Percentiles rank a stretch among this genome's conserved stretches.
These are phyloP conservation scores for Vigna unguiculata DNA, from an alignment of 306 rosid genomes.

Conservation along the genomic window DNA sequence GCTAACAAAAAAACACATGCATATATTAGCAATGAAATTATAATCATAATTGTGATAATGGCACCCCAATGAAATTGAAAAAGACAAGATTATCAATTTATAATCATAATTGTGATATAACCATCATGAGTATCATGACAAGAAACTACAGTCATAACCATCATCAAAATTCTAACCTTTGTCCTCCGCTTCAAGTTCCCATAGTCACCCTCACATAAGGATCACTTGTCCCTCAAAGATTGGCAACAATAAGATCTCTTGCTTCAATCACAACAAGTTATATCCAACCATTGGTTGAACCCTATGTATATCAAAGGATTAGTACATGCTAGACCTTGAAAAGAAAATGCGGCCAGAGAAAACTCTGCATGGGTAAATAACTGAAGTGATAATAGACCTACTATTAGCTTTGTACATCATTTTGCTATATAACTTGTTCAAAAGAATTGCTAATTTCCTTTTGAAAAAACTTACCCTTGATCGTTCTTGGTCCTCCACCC, in stretches of 20 bases:
- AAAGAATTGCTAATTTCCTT: conserved; percentile 30
- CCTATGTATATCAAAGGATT: conserved; percentile 50
- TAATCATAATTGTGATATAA: not conserved
- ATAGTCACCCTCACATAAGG: conserved; percentile 90
- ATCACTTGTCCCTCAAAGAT: conserved; percentile 97
- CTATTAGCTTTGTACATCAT: conserved; percentile 2
- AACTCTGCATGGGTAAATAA: conserved; percentile 8
- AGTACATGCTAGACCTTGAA: not conserved
- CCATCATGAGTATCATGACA: conserved; percentile 14
- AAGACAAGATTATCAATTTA: not conserved
- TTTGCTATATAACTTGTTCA: conserved; percentile 2
- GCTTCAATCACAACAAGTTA: conserved; percentile 86
- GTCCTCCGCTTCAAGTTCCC: conserved; percentile 84
- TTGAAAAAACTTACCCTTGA: conserved; percentile 66
- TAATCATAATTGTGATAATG: no score
- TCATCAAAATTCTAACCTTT: conserved; percentile 61
- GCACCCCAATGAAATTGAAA: not conserved
- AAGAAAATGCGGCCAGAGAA: conserved; percentile 8
- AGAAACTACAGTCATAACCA: conserved; percentile 29
- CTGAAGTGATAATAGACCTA: not conserved
- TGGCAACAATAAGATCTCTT: conserved; percentile 91
- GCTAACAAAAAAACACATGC: conserved; percentile 8
- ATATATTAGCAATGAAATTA: no score
- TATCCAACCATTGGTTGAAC: conserved; percentile 67
- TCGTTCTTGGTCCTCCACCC: conserved; percentile 72